A percentile compares a stretch with the other conserved stretches of the same genome.
phyloP scores from a whole-genome alignment of 2,329 filamentous ascomycete species.

The Epichloe gansuensis region DNA sequence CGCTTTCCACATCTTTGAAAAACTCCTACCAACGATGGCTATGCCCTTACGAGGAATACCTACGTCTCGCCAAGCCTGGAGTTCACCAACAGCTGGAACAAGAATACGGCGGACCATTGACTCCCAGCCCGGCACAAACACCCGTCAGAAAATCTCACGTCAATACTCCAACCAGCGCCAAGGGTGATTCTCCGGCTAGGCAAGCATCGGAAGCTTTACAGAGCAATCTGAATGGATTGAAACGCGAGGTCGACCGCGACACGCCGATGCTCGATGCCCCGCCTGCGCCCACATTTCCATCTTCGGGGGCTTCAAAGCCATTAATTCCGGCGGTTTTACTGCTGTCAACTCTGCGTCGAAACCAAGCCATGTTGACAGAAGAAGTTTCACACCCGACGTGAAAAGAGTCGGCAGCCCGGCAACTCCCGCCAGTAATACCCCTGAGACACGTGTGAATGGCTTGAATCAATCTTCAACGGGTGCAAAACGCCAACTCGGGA shows the following conservation, averaged over 20 bases:
- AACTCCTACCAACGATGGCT: conserved; percentile 98
- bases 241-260: conserved; percentile 35
- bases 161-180: conserved; percentile 45
- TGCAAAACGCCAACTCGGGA: conserved; percentile 63
- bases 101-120: conserved; percentile 85
- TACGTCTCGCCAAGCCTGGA: conserved; percentile 80
- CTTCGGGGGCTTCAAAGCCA: conserved; percentile 18
- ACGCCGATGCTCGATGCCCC: conserved; percentile 35
- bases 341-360: conserved; percentile 61
- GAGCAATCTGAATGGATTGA: conserved; percentile 32
- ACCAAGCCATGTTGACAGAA: conserved; percentile 50
- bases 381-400: conserved; percentile 48
- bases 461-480: conserved; percentile 40
- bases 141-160: conserved; percentile 57
- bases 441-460: conserved; percentile 47
- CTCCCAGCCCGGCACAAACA: conserved; percentile 56
- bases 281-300: conserved; percentile 20
- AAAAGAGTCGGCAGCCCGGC: conserved; percentile 51
- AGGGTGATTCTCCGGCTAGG: conserved; percentile 55
- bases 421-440: conserved; percentile 50
- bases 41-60: conserved; percentile 90
- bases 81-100: conserved; percentile 93
- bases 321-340: conserved; percentile 51
- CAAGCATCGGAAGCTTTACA: conserved; percentile 43
- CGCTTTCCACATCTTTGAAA: conserved; percentile 90